phyloP scores from a whole-genome alignment of 2,329 filamentous ascomycete genomes.

The Ceratocystis cubensis region DNA sequence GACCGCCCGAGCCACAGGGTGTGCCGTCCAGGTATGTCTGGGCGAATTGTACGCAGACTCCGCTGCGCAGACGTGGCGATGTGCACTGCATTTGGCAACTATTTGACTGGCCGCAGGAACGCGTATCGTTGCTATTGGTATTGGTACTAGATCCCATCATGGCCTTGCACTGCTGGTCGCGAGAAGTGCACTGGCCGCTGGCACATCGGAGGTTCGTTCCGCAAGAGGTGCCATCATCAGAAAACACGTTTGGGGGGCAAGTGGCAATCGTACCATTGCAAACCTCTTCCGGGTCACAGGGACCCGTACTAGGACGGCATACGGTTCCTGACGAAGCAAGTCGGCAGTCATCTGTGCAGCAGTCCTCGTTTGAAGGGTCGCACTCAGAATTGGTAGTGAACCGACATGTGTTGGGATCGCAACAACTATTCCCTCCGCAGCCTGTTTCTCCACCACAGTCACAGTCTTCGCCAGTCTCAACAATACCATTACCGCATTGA shows the following conservation, averaged over 20 bases:
- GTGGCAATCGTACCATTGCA: conserved; percentile 60
- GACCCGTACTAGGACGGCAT: conserved; percentile 66
- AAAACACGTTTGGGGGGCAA: conserved; percentile 62
- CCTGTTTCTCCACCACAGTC: conserved; percentile 71
- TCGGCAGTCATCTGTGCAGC: conserved; percentile 56
- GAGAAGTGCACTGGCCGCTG: conserved; percentile 86
- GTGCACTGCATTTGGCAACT: conserved; percentile 68
- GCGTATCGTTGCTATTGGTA: conserved; percentile 64
- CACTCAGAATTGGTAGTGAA: conserved; percentile 67
- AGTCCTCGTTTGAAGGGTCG: conserved; percentile 70
- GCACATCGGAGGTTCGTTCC: conserved; percentile 64
- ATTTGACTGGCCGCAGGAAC: conserved; percentile 48
- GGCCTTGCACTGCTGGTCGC: conserved; percentile 76
- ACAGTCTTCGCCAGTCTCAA: conserved; percentile 86
- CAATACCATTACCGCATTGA: conserved; percentile 93
- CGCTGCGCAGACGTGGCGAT: conserved; percentile 52
- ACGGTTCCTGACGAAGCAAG: conserved; percentile 56
- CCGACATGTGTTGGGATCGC: conserved; percentile 73
- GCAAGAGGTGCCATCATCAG: conserved; percentile 59
- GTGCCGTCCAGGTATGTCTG: conserved; percentile 95
- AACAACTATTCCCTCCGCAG: conserved; percentile 69
- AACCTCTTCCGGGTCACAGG: conserved; percentile 73
- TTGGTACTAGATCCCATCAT: conserved; percentile 64
- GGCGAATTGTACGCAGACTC: conserved; percentile 60
- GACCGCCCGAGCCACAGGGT: conserved; percentile 64